Evolutionary conservation across 2,329 filamentous ascomycete genomes (phyloP), one percentile per base, ranked within the genome.

Genomic region (Sclerotinia trifoliorum): DNA sequence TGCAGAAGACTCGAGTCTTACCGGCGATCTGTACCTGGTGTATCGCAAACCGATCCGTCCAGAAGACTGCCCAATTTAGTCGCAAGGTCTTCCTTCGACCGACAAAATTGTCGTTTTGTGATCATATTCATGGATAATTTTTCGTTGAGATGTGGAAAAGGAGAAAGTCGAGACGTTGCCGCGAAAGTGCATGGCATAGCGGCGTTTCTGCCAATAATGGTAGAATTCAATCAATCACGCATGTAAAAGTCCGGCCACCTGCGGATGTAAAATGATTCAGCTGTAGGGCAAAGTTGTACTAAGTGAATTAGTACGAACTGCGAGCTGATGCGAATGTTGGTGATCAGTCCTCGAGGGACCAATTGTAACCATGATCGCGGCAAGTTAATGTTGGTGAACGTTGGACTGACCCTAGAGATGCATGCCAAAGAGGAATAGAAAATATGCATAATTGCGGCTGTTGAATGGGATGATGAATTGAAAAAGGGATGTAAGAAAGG

Each of bases 351-450:
- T 67, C 65, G 65, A 67, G 65, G 57, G 65, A 62, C 48, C 65
- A 67, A 67, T 63, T 65, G 66, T 68, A 55, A 70, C 70, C 29
- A 65, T n/a, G 49, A 54, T 42, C 51, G 67, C 69, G 70, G 70
- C 71, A 73, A 63, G 58, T 72, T 60, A 68, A 69, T 61, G 56
- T 71, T 71, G 65, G 64, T 64, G 57, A 69, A 55, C 32, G 66
- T 68, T 67, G 55, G 65, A 66, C 65, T 39, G 46, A 62, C 55
- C 65, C 65, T 52, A 66, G 29, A 35, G 55, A 51, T 11, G 65
- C 65, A 62, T 13, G 56, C 44, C 15, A 44, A 61, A 26, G 19
- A 52, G 65, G 46, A 61, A 49, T 49, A n/a, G 42, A 66, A 66
- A 42, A 24, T 52, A 61, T 61, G 54, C 21, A 61, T 39, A 19